Percentiles rank a stretch among this genome's conserved stretches.
These are phyloP conservation scores for Lipomyces lipofer DNA, from an alignment of 805 yeast genomes.

Conservation along the genomic window DNA sequence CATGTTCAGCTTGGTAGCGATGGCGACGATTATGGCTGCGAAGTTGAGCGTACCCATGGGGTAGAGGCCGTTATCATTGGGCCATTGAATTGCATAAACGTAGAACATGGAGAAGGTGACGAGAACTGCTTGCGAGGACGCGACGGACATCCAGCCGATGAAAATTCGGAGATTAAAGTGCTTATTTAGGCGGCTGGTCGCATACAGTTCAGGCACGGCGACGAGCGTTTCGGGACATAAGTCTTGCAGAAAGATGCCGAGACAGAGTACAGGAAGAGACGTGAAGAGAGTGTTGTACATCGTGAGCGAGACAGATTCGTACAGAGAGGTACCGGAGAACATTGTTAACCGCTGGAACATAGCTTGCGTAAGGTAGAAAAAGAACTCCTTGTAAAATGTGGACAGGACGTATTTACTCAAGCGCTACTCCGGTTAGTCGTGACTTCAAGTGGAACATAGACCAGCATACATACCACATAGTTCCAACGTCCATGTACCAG, in stretches of 20 bases:
- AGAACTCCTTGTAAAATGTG: constrained; percentile 90
- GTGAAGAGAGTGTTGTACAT: constrained; percentile 97
- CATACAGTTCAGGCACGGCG: constrained; percentile 88
- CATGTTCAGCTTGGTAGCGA: constrained; percentile 76
- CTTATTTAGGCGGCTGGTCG: constrained; percentile 53
- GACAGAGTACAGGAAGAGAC: constrained; percentile 82
- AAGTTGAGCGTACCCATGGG: constrained; percentile 79
- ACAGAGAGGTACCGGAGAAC: constrained; percentile 90
- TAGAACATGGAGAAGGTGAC: constrained; percentile 66
- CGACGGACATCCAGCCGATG: constrained; percentile 74
- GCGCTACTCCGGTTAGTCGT: too few relatives aligned
- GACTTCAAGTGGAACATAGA: too few relatives aligned
- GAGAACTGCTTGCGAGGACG: constrained; percentile 69
- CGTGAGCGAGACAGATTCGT: constrained; percentile 94
- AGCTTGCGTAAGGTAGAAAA: constrained; percentile 86
- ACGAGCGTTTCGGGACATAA: constrained; percentile 81
- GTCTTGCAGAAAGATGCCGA: constrained; percentile 96
- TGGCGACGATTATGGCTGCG: constrained; percentile 68
- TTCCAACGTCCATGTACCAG: constrained; percentile 96
- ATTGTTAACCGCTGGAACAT: constrained; percentile 81
- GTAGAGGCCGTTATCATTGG: constrained; percentile 74
- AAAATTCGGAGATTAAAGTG: constrained; percentile 73
- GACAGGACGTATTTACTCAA: constrained; percentile 89
- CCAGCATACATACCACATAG: constrained; percentile 50
- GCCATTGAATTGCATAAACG: constrained; percentile 65